Percentiles rank a stretch among this genome's conserved stretches.
phyloP scores from a whole-genome alignment of 768 basidiomycete genomes.

The Mycena metata region DNA sequence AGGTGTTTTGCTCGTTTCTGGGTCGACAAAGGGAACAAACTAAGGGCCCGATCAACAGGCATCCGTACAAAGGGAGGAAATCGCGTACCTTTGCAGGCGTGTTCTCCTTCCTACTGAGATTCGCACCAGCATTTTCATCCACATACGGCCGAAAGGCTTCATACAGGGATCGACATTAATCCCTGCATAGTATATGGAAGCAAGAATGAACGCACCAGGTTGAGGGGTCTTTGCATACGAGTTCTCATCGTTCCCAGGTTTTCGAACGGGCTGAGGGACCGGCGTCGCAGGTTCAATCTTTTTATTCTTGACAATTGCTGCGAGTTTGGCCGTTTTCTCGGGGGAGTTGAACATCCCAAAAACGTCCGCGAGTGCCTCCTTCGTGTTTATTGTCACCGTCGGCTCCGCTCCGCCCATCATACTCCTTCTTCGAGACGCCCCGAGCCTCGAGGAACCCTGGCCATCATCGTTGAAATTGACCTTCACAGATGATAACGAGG shows the following conservation, averaged over 20 bases:
- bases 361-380: slow-evolving; percentile 93
- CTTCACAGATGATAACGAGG: slow-evolving; percentile 53
- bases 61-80: slow-evolving; percentile 34
- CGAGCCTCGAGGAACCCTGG: slow-evolving; percentile 58
- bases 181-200: not conserved
- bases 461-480: slow-evolving; percentile 76
- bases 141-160: slow-evolving; percentile 78
- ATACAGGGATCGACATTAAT: slow-evolving; percentile 15
- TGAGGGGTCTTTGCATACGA: slow-evolving; percentile 46
- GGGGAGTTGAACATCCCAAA: slow-evolving; percentile 97
- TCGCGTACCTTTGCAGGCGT: slow-evolving; percentile 57
- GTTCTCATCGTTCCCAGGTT: slow-evolving; percentile 54
- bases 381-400: slow-evolving; percentile 96
- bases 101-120: slow-evolving; percentile 58
- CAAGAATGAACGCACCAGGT: slow-evolving; percentile 15
- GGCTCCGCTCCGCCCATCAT: slow-evolving; percentile 70
- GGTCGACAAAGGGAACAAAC: slow-evolving; percentile 79
- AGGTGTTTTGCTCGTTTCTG: slow-evolving; percentile 61
- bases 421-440: slow-evolving; percentile 60
- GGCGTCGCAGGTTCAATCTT: slow-evolving; percentile 74
- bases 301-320: slow-evolving; percentile 71
- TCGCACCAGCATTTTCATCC: slow-evolving; percentile 66
- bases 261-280: slow-evolving; percentile 50
- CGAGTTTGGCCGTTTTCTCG: slow-evolving; percentile 74
- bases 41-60: slow-evolving; percentile 41